Evolutionary conservation across 306 rosid genomes (phyloP), one percentile per base, ranked within the genome.

Genomic region (Fragaria nilgerrensis): DNA sequence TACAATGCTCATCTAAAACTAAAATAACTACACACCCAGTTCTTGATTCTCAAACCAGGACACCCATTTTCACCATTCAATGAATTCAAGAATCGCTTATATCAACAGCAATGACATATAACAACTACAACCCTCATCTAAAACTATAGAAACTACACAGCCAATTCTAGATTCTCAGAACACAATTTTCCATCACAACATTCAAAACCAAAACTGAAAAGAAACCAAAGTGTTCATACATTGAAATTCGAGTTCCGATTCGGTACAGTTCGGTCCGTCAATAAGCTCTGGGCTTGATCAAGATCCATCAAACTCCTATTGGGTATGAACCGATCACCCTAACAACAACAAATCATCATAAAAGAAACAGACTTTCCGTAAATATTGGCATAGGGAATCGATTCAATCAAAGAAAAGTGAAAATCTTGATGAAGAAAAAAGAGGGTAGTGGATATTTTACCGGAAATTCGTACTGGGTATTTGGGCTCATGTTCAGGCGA

Each of bases 301-400:
- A 92, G 97, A 90, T 90, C 87, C 97, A 92, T 92, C 97, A 92
- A 90, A 87, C 97, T 92, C 85, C 96, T 74, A 72, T 79, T 92
- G 23, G 97, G 96, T 34, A 92, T 90, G 84, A 92, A 92, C 67
- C 96, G 86, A 81, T 92, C 97, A 39, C 97, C 97, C 96, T 92
- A 62, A 74, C 43, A 41, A 23, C 39, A 49, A 47, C 27, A 25
- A 36, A 50, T 43, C 34, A 82, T 22, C 13, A 4, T 16, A 44
- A 8, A 52, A 77, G 0, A 19, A 1, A 44, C n/a, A 3, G 9
- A 23, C 9, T 63, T 5, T 20, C 4, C 5, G 3, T 16, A 34
- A 5, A 39, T 45, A 78, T 23, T 15, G 56, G 0, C 68, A 50
- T 3, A 39, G n/a, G 12, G 45, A 43, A 43, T 43, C 17, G 16